Conservation (phyloP, 768 basidiomycete genomes). For the Calocera cornea region DNA sequence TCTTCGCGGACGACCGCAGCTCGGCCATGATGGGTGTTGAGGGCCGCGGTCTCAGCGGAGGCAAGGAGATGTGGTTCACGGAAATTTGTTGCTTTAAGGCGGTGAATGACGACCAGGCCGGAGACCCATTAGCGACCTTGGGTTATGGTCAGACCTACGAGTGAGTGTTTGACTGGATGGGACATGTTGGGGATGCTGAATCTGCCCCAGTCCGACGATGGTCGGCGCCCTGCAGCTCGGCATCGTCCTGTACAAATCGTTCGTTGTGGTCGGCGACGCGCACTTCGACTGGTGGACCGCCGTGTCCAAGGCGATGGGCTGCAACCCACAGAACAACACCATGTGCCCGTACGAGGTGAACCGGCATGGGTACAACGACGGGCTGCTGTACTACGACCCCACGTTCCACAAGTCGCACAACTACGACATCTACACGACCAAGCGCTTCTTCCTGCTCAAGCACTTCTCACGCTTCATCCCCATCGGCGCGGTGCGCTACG, state of each 20-base stretch:
- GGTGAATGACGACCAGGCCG: slow-evolving; percentile 4
- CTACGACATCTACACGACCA: slow-evolving; percentile 16
- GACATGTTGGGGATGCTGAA: background rate
- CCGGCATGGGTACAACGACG: slow-evolving; percentile 32
- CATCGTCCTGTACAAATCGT: slow-evolving; percentile 16
- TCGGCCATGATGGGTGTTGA: slow-evolving; percentile 11
- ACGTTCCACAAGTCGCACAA: slow-evolving; percentile 20
- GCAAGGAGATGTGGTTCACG: slow-evolving; percentile 17
- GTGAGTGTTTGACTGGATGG: background rate
- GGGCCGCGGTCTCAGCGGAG: slow-evolving; percentile 14
- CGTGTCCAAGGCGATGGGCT: slow-evolving; percentile 26
- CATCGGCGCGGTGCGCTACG: background rate
- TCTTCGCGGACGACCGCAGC: slow-evolving; percentile 29
- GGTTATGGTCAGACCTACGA: slow-evolving; percentile 13
- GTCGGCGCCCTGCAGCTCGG: slow-evolving; percentile 17
- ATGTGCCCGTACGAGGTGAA: slow-evolving; percentile 19
- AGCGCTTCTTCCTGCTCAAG: slow-evolving; percentile 18
- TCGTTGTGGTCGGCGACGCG: slow-evolving; percentile 23
- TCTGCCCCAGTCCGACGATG: slow-evolving; percentile 15
- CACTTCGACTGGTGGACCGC: slow-evolving; percentile 15
- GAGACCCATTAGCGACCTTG: slow-evolving; percentile 14
- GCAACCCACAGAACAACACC: slow-evolving; percentile 26
- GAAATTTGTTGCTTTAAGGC: slow-evolving; percentile 20
- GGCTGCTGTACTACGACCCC: slow-evolving; percentile 32
- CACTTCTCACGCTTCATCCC: slow-evolving; percentile 15